phyloP scores from a whole-genome alignment of 345 rosid species.

The Xanthoceras sorbifolium region DNA sequence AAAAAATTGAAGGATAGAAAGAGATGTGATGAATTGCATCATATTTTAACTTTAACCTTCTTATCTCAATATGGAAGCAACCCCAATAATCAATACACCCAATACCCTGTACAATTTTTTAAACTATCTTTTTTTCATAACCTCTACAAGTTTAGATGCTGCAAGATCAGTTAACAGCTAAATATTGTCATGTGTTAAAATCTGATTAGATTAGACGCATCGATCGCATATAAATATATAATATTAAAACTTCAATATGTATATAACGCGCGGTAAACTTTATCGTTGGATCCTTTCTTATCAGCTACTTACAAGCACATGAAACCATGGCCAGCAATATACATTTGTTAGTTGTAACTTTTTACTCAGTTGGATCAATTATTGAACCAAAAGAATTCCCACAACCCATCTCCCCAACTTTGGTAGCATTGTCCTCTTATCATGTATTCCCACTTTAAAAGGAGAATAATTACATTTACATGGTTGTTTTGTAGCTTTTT shows the following conservation, averaged over 20 bases:
- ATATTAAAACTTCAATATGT: too few relatives aligned
- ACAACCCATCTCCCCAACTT: background rate
- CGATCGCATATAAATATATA: too few relatives aligned
- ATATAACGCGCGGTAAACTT: background rate
- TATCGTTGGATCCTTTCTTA: too few relatives aligned
- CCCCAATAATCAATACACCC: constrained; percentile 18
- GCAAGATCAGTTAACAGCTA: too few relatives aligned
- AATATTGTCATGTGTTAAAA: too few relatives aligned
- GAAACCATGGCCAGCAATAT: background rate
- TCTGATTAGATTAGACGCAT: too few relatives aligned
- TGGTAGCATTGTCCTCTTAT: background rate
- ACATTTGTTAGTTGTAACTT: too few relatives aligned
- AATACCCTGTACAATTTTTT: background rate
- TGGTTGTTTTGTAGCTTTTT: constrained; percentile 11
- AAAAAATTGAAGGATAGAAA: background rate
- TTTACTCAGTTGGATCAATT: background rate
- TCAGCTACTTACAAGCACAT: too few relatives aligned
- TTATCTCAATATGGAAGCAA: background rate
- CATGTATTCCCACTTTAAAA: background rate
- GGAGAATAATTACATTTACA: background rate
- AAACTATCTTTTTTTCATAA: background rate
- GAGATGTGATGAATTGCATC: too few relatives aligned
- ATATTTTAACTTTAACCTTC: background rate
- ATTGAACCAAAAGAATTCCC: background rate
- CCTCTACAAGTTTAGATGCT: background rate